Evolutionary conservation across 2,329 filamentous ascomycete species (phyloP).

Genomic region (Fusarium falciforme): DNA sequence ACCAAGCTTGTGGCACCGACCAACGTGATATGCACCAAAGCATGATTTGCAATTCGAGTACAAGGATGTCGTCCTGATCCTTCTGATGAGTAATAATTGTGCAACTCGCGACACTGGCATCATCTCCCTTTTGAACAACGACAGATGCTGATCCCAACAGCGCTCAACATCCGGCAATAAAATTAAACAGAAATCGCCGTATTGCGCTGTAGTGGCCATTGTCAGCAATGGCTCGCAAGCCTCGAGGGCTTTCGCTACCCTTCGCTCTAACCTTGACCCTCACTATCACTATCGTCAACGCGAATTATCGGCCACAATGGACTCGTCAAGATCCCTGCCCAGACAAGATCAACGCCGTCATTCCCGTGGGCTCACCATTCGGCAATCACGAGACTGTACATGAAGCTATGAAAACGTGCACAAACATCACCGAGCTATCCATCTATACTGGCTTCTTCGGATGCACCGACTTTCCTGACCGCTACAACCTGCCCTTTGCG

Average conservation of each 20-base stretch:
- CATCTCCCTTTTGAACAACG: neutral
- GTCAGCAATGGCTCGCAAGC: neutral
- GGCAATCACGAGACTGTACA: neutral
- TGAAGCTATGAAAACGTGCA: slow-evolving; percentile 7
- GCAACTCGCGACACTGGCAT: neutral
- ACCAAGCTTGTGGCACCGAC: neutral
- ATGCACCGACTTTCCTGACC: neutral
- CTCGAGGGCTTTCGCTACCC: neutral
- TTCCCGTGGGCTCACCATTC: neutral
- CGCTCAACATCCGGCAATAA: neutral
- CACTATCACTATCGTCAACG: neutral
- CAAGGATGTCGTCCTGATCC: neutral
- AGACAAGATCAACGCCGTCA: neutral
- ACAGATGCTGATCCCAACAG: neutral
- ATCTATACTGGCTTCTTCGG: neutral
- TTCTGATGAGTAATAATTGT: neutral
- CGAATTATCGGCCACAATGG: neutral
- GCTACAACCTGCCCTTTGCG: slow-evolving; percentile 2
- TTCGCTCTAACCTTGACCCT: neutral
- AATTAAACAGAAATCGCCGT: neutral
- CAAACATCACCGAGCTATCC: slow-evolving; percentile 4
- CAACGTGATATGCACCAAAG: neutral
- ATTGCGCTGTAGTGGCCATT: neutral
- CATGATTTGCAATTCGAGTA: neutral
- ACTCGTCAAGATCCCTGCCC: neutral